Evolutionary conservation across 768 basidiomycete species (phyloP), one percentile per base, ranked within the genome.

Genomic region (Phaeotremella skinneri): DNA sequence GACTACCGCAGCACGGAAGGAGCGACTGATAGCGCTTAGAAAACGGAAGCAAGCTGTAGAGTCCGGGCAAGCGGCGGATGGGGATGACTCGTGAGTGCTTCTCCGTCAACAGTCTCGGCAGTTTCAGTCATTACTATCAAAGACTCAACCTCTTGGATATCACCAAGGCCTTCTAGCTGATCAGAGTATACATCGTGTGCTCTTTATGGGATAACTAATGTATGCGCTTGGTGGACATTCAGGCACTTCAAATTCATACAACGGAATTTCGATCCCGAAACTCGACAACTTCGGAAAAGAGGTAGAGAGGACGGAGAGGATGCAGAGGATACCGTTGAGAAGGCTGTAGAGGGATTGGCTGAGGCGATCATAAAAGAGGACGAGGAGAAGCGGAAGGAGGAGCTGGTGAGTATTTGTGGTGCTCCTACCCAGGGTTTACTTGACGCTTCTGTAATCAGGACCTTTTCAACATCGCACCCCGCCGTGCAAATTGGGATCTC

Each of bases 221-320:
- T 21, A 23, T 49, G 3, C 26, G 4, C 21, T 48, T n/a, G 26
- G 26, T 26, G 25, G 1, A 21, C 60, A 48, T 74, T 72, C 7
- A 45, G 43, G 23, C 61, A 67, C 21, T 75, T 76, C 43, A 62
- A 67, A 9, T 76, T 79, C 68, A 75, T 72, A 47, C 78, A 78
- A 57, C 85, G 94, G 32, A 93, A 93, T 70, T 98, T 89, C 76
- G 94, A 98, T 78, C 91, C 91, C 1, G 85, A 85, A 65, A 89
- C 90, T 13, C 62, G 74, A 23, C 74, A 74, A 31, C 49, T 63
- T 6, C 52, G 69, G 4, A 63, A 66, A 55, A 37, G 71, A 37
- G 62, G 64, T 25, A 31, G 31, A 45, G 27, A 85, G 88, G 58
- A 88, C 86, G 52, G 76, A 88, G 66, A 84, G 84, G 75, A 90